phyloP scores from a whole-genome alignment of 2,329 filamentous ascomycete genomes.

The Xylariomycetidae sp. region DNA sequence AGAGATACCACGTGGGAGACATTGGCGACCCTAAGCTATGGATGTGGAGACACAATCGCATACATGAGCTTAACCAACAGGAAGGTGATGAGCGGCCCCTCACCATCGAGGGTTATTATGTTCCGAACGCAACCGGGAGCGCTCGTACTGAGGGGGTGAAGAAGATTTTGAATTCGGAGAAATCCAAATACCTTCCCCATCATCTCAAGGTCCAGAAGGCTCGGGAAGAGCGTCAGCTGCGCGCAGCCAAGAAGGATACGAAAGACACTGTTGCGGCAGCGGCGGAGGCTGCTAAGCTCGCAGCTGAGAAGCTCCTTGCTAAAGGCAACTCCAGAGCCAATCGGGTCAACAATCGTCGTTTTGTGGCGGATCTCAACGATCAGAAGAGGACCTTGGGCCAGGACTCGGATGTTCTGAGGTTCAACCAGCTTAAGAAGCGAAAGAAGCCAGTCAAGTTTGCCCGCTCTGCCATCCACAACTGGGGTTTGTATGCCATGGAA shows the following conservation, averaged over 20 bases:
- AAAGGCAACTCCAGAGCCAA: slow-evolving; percentile 91
- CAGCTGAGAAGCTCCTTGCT: slow-evolving; percentile 71
- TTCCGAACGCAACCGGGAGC: slow-evolving; percentile 76
- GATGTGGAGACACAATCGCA: slow-evolving; percentile 51
- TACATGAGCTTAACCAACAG: slow-evolving; percentile 48
- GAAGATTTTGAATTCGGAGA: slow-evolving; percentile 94
- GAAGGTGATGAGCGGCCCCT: slow-evolving; percentile 31
- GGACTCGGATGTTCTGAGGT: slow-evolving; percentile 87
- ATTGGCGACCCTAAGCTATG: slow-evolving; percentile 48
- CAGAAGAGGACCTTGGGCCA: slow-evolving; percentile 81
- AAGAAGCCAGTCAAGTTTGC: slow-evolving; percentile 99
- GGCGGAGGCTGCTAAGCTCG: slow-evolving; percentile 64
- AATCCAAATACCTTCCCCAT: slow-evolving; percentile 96
- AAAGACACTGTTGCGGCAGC: slow-evolving; percentile 61
- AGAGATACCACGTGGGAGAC: slow-evolving; percentile 37
- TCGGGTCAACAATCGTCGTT: slow-evolving; percentile 89
- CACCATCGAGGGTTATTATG: slow-evolving; percentile 63
- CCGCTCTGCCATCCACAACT: slow-evolving; percentile 95
- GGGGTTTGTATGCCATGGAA: slow-evolving; percentile 96
- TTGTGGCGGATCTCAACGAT: slow-evolving; percentile 90
- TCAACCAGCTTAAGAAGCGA: slow-evolving; percentile 98
- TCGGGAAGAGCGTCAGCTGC: slow-evolving; percentile 83
- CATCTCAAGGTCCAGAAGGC: slow-evolving; percentile 93
- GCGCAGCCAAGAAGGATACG: slow-evolving; percentile 56
- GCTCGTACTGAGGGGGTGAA: slow-evolving; percentile 90